Evolutionary conservation across 23 red algal genomes (phyloP), one percentile per base, ranked within the genome.

Genomic region (Gracilariopsis chorda): DNA sequence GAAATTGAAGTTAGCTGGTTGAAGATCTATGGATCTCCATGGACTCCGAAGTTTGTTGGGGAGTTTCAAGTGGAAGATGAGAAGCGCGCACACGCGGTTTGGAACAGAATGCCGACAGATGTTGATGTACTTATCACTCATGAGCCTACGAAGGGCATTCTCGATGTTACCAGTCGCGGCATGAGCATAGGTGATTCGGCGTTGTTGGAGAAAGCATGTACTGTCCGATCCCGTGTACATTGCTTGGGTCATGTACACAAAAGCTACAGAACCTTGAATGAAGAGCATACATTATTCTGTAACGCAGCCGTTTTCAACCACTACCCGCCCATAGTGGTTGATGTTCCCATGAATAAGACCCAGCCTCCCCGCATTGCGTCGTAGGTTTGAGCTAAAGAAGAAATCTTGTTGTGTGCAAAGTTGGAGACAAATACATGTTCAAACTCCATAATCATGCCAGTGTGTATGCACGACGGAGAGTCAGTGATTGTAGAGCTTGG

Each of bases 181-280:
- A 23, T 89, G 16, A 24, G 33, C 9, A 69, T 89, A n/a, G 85
- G 85, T n/a, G 85, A 89, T 89, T 27, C 32, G n/a, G 53, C 53
- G 49, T 69, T 89, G 17, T 48, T 61, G 35, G 51, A 61, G 7
- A 65, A 45, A 70, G 85, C 78, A 20, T 30, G 49, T 36, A 41
- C 59, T 27, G 58, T 89, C 23, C 58, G 48, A 46, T 69, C 85
- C 20, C 64, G 85, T 27, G 65, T 89, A 2, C 85, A 89, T 77
- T 89, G 85, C 51, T 89, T 89, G 13, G 85, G 85, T 42, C 85
- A 89, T 49, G 69, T 89, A 19, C 85, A 89, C 51, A 69, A 89
- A 73, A 89, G 85, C 70, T 89, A 76, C 25, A 69, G 85, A 3
- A 78, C 85, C 20, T 14, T 61, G 33, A 59, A 45, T 37, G 72